A percentile compares a stretch with the other conserved stretches of the same genome.
Evolutionary conservation across 768 basidiomycete species (phyloP).

Genomic region (Russula compacta): DNA sequence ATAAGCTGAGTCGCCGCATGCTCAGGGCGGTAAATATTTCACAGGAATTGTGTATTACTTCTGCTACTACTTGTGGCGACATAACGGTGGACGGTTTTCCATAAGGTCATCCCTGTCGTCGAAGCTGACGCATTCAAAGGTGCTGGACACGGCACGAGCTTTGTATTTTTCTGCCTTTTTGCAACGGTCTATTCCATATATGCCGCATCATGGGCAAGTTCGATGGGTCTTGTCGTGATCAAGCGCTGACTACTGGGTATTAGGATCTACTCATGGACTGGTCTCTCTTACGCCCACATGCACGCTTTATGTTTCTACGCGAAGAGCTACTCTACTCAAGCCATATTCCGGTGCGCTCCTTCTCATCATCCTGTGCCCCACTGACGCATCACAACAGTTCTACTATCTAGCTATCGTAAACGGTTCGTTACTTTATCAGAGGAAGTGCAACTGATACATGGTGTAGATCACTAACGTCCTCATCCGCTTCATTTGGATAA

Average conservation of each 20-base stretch:
- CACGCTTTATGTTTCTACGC: constrained; percentile 55
- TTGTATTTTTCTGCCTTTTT: constrained; percentile 62
- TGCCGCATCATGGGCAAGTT: constrained; percentile 65
- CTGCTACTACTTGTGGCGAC: constrained; percentile 74
- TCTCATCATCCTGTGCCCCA: not conserved
- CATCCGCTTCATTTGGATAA: constrained; percentile 75
- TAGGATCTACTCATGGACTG: constrained; percentile 90
- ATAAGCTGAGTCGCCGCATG: not conserved
- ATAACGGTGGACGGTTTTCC: constrained; percentile 35
- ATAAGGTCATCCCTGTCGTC: not conserved
- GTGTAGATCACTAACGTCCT: constrained; percentile 60
- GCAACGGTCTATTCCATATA: constrained; percentile 61
- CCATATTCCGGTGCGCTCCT: constrained; percentile 41
- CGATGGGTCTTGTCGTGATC: not conserved
- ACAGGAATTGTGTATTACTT: constrained; percentile 55
- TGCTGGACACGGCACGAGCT: constrained; percentile 35
- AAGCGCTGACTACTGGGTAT: not conserved
- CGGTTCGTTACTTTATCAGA: constrained; percentile 10
- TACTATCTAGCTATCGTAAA: constrained; percentile 75
- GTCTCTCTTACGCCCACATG: constrained; percentile 62
- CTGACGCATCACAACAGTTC: constrained; percentile 31
- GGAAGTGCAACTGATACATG: not conserved
- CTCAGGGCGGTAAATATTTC: constrained; percentile 78
- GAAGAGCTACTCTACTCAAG: constrained; percentile 66
- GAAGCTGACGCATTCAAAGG: constrained; percentile 22